Evolutionary conservation across 2,329 filamentous ascomycete genomes (phyloP), one percentile per base, ranked within the genome.

Genomic region (Sporothrix luriei): DNA sequence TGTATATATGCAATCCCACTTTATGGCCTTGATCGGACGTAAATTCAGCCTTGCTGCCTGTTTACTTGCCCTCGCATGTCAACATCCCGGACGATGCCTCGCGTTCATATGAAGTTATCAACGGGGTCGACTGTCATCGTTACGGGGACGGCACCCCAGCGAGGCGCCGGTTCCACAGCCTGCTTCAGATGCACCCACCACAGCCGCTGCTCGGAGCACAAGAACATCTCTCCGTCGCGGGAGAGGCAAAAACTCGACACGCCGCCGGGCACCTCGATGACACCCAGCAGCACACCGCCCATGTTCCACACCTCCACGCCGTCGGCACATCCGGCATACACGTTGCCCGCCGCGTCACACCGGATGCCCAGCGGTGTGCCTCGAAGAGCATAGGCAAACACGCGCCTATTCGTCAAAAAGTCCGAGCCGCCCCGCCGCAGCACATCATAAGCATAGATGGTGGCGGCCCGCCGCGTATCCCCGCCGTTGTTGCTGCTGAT

Each of bases 401-500:
- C 74, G 29, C 84, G 82, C 62, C 80, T 80, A 74, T 86, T 85
- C 0, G 74, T 73, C 13, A 87, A 76, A 66, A 83, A 83, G 0
- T 79, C 79, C 2, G 79, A 76, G 1, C 74, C 78, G 13, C 75
- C 74, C 10, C 78, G 77, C 1, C 69, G 75, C 3, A 78, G 68
- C 7, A 87, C 76, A 73, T 86, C 83, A 68, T 81, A 85, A 0
- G 83, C 82, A 66, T 85, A 86, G 6, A 83, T 81, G 1, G 78
- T 78, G 5, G 77, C 77, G 4, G 76, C 70, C 78, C 78, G 76
- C 46, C 68, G 73, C 19, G 73, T 71, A 71, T 65, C 62, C 2
- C 79, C 76, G 19, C 72, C 72, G 4, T 49, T 74, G 38, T 6
- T 33, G 48, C 26, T 38, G 26, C 46, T 46, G 13, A 14, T 49